Percentiles rank a stretch among this genome's conserved stretches.
phyloP scores from a whole-genome alignment of 805 yeast species.

The Candida silvicultrix region DNA sequence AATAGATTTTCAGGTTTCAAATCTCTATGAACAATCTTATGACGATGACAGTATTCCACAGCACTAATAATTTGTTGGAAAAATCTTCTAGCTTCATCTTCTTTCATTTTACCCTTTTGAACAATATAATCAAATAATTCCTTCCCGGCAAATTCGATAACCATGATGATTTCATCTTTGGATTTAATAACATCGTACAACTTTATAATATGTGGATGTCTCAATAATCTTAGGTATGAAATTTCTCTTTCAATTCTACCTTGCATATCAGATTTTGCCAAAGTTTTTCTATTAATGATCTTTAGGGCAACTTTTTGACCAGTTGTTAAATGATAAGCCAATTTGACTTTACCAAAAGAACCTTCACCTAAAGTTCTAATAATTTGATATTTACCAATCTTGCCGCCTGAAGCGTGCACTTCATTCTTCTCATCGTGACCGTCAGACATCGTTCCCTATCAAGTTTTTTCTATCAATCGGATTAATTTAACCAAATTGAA shows the following conservation, averaged over 20 bases:
- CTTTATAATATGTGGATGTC: conserved; percentile 96
- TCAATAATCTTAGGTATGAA: conserved; percentile 74
- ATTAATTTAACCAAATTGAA: too few relatives aligned
- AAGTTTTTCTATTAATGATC: conserved; percentile 85
- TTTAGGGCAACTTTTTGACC: conserved; percentile 91
- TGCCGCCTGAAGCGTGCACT: conserved; percentile 25
- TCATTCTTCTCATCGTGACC: conserved; percentile 4
- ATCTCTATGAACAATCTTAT: conserved; percentile 94
- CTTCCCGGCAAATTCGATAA: conserved; percentile 93
- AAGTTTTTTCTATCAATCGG: too few relatives aligned
- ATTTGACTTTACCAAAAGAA: conserved; percentile 91
- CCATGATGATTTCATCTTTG: conserved; percentile 95
- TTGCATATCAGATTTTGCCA: conserved; percentile 95
- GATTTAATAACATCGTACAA: conserved; percentile 92
- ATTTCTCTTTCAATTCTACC: conserved; percentile 95
- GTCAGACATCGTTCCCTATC: too few relatives aligned
- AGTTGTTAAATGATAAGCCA: conserved; percentile 84
- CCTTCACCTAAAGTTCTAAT: conserved; percentile 94
- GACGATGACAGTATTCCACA: conserved; percentile 93
- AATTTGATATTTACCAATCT: conserved; percentile 90
- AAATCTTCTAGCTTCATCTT: conserved; percentile 84
- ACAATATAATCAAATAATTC: conserved; percentile 94
- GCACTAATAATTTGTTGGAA: conserved; percentile 97
- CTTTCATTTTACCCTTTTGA: conserved; percentile 89
- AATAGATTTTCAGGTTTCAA: conserved; percentile 91